Evolutionary conservation across 306 rosid genomes (phyloP), one percentile per base, ranked within the genome.

Genomic region (Lathyrus tuberosus): DNA sequence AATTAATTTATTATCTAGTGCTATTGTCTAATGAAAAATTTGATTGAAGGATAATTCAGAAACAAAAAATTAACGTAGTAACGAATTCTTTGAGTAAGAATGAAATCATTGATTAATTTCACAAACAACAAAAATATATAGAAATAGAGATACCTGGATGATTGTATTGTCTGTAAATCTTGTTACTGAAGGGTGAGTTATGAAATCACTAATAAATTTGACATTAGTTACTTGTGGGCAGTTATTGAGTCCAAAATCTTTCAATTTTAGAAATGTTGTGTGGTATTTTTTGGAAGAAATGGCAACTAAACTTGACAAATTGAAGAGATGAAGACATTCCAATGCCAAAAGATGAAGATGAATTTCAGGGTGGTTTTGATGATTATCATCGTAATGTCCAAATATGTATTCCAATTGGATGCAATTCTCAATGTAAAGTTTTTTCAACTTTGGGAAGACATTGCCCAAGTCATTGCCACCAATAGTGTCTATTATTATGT

Each of bases 281-380:
- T 8, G 7, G 13, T 31, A 17, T 1, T 14, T n/a, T 18, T 30
- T 12, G 0, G 60, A 2, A 26, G 5, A 60, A 30, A 61, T 18
- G 51, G 28, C 44, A 0, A 12, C 4, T 3, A 59, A 8, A 60
- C 12, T 31, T 14, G 15, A 20, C 3, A 72, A 48, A 2, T 31
- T 13, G 3, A 0, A 0, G 6, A 60, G 51, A 0, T 0, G 0
- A 0, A 71, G 17, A 3, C 0, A 0, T 8, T 46, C 6, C 49
- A 71, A 18, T 2, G 15, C 5, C 0, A 12, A 26, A 41, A 71
- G 48, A 60, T 18, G 13, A 20, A 71, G 17, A 1, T 43, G 67
- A 30, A 17, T 13, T 0, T 42, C 22, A 2, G 0, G 11, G 0
- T 31, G 4, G 3, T 43, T 37, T 54, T 26, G 42, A 41, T 53